Percentiles rank a stretch among this genome's conserved stretches.
These are phyloP conservation scores for Emmonsia crescens DNA, from an alignment of 2,329 filamentous ascomycete species.

Conservation along the genomic window DNA sequence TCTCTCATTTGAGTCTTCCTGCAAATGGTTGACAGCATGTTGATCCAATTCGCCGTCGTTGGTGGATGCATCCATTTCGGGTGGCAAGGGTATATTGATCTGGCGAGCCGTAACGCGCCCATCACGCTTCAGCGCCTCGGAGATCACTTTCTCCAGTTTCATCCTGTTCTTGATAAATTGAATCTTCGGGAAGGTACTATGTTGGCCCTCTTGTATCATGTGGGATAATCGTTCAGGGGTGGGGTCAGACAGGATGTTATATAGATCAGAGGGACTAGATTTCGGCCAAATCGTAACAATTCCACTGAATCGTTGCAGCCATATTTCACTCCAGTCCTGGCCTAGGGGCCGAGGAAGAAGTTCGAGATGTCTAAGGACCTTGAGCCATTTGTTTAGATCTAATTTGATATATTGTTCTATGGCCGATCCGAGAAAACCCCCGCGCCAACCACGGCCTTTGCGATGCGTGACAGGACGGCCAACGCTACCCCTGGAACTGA, in stretches of 20 bases:
- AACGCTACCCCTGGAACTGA: constrained; percentile 82
- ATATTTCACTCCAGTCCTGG: constrained; percentile 94
- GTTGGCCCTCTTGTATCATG: constrained; percentile 85
- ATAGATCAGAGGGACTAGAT: constrained; percentile 66
- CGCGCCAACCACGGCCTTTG: constrained; percentile 86
- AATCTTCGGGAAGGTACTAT: constrained; percentile 80
- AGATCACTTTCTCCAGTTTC: constrained; percentile 62
- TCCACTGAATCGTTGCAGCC: constrained; percentile 88
- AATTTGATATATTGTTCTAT: constrained; percentile 93
- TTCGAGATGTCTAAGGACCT: constrained; percentile 85
- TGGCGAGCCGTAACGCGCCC: constrained; percentile 13
- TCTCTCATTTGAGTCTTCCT: not conserved
- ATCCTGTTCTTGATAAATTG: constrained; percentile 84
- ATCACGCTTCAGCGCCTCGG: constrained; percentile 40
- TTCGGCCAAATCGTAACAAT: constrained; percentile 97
- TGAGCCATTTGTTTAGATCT: constrained; percentile 95
- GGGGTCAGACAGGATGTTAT: constrained; percentile 76
- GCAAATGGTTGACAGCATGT: not conserved
- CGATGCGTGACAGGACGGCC: constrained; percentile 91
- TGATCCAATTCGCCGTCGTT: not conserved
- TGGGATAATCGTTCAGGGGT: constrained; percentile 61
- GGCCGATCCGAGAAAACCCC: constrained; percentile 85
- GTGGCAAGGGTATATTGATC: not conserved
- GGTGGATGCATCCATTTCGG: not conserved
- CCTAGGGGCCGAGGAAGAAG: constrained; percentile 79